phyloP scores from a whole-genome alignment of 169 alveolate species.

The Cryptosporidium bovis region DNA sequence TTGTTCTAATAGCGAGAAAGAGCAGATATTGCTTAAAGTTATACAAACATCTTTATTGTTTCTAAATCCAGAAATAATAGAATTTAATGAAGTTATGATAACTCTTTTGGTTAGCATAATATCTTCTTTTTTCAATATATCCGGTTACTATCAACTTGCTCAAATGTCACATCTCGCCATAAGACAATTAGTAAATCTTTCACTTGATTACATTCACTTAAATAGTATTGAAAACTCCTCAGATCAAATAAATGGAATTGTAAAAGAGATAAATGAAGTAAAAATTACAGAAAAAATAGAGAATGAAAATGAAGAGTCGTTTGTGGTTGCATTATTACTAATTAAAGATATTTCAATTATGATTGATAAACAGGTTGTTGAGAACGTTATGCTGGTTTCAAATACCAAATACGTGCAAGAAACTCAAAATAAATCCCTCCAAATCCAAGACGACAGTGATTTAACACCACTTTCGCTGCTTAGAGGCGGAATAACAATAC shows the following conservation, averaged over 20 bases:
- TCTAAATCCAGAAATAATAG: constrained; percentile 56
- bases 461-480: constrained; percentile 60
- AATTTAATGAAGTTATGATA: constrained; percentile 56
- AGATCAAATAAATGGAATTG: not conserved
- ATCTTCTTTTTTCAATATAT: constrained; percentile 24
- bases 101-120: constrained; percentile 49
- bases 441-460: not conserved
- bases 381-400: constrained; percentile 26
- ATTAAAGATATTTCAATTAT: constrained; percentile 52
- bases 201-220: constrained; percentile 29
- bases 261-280: not conserved
- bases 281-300: not conserved
- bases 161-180: constrained; percentile 70
- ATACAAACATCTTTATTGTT: constrained; percentile 48
- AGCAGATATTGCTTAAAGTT: constrained; percentile 57
- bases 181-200: constrained; percentile 14
- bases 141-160: constrained; percentile 41
- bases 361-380: constrained; percentile 40
- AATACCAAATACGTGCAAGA: constrained; percentile 7
- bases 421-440: not conserved
- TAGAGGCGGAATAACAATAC: constrained; percentile 64
- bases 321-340: constrained; percentile 28
- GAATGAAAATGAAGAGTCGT: not conserved
- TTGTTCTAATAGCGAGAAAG: constrained; percentile 31
- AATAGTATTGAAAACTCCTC: not conserved